A percentile compares a stretch with the other conserved stretches of the same genome.
phyloP scores from a whole-genome alignment of 345 rosid genomes.

The Erucastrum elatum region DNA sequence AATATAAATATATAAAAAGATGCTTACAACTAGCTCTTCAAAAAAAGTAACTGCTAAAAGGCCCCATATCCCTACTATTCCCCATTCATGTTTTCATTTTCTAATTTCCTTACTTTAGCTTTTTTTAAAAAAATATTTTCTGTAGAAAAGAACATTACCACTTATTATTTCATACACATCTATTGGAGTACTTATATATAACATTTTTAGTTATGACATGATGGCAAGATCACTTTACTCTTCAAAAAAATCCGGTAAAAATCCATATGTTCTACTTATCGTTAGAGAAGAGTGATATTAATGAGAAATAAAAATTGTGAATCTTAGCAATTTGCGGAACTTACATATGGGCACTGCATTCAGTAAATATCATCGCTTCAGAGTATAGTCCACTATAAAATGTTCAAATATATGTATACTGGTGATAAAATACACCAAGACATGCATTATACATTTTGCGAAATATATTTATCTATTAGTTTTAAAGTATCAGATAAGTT shows the following conservation, averaged over 20 bases:
- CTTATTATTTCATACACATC: slow-evolving; percentile 11
- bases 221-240: slow-evolving; percentile 26
- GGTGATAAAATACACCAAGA: slow-evolving; percentile 11
- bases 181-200: slow-evolving; percentile 21
- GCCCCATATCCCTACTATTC: slow-evolving; percentile 39
- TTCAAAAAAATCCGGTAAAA: slow-evolving; percentile 19
- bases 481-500: slow-evolving; percentile 16
- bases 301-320: not conserved
- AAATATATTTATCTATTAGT: not conserved
- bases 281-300: not conserved
- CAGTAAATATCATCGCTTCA: slow-evolving; percentile 17
- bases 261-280: slow-evolving; percentile 6
- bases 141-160: slow-evolving; percentile 13
- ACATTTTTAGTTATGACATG: slow-evolving; percentile 15
- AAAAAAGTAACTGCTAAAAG: slow-evolving; percentile 28
- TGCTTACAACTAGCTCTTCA: slow-evolving; percentile 39
- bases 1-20: slow-evolving; percentile 13
- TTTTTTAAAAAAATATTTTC: slow-evolving; percentile 2
- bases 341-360: slow-evolving; percentile 6
- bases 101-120: slow-evolving; percentile 18
- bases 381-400: slow-evolving; percentile 1
- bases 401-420: not conserved
- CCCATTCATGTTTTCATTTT: slow-evolving; percentile 34
- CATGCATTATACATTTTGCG: not conserved
- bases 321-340: not conserved